phyloP scores from a whole-genome alignment of 139 green algal species.

The Ettlia oleoabundans region DNA sequence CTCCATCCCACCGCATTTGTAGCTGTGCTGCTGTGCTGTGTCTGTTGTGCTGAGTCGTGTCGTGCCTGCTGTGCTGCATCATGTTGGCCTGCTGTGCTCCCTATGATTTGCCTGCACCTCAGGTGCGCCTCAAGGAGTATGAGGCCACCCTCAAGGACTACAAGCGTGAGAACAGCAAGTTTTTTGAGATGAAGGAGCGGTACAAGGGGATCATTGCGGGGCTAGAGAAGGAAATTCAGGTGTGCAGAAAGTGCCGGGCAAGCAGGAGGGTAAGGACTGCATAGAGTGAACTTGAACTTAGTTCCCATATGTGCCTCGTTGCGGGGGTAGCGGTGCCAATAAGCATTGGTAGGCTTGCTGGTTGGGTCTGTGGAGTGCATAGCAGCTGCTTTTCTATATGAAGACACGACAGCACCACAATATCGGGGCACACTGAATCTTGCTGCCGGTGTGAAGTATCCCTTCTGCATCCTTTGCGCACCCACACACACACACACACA shows the following conservation, averaged over 20 bases:
- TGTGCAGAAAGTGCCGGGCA: neutral
- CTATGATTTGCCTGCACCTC: neutral
- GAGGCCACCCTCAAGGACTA: constrained; percentile 31
- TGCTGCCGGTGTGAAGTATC: too few relatives aligned
- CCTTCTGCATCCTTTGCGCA: too few relatives aligned
- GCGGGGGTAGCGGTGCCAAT: neutral
- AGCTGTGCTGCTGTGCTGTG: too few relatives aligned
- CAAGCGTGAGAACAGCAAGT: constrained; percentile 41
- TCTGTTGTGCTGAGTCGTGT: too few relatives aligned
- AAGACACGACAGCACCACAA: too few relatives aligned
- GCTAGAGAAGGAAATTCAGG: constrained; percentile 37
- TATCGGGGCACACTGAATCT: too few relatives aligned
- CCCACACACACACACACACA: too few relatives aligned
- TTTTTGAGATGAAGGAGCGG: constrained; percentile 37
- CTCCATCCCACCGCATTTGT: too few relatives aligned
- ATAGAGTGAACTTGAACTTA: too few relatives aligned
- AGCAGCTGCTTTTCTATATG: neutral
- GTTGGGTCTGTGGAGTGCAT: neutral
- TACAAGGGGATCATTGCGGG: constrained; percentile 41
- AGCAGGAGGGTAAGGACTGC: neutral
- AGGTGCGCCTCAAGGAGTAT: constrained; percentile 39
- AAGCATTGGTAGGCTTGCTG: neutral
- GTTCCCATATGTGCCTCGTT: neutral
- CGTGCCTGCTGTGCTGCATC: too few relatives aligned
- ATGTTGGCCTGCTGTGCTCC: neutral